Evolutionary conservation across 164 flowering plant genomes (phyloP).

Genomic region (Vitis amurensis): DNA sequence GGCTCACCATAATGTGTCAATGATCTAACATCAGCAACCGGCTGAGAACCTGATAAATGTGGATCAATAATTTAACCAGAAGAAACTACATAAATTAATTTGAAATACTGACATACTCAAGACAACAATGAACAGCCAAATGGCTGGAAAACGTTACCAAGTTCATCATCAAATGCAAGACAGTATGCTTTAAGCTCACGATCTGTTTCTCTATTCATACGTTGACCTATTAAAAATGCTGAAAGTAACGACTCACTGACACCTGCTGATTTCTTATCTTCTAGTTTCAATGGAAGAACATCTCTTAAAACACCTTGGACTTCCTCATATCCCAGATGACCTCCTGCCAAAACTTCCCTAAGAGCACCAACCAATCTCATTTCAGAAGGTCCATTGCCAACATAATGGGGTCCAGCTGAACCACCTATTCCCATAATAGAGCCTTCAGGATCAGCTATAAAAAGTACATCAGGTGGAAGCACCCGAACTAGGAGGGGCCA

Average conservation of each 20-base stretch:
- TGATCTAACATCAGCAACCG: slow-evolving; percentile 88
- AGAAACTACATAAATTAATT: background rate
- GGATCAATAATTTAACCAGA: background rate
- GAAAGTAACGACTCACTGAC: slow-evolving; percentile 80
- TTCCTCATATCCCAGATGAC: slow-evolving; percentile 97
- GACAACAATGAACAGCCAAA: background rate
- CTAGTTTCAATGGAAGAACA: slow-evolving; percentile 66
- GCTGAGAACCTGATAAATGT: slow-evolving; percentile 60
- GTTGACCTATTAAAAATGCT: slow-evolving; percentile 93
- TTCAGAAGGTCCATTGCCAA: slow-evolving; percentile 61
- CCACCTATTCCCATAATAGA: slow-evolving; percentile 77
- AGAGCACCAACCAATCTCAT: slow-evolving; percentile 98
- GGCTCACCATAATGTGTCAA: slow-evolving; percentile 99
- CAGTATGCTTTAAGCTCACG: slow-evolving; percentile 96
- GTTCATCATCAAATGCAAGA: slow-evolving; percentile 97
- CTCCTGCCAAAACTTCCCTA: slow-evolving; percentile 96
- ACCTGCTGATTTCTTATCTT: slow-evolving; percentile 28
- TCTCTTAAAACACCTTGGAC: slow-evolving; percentile 89
- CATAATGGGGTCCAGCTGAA: slow-evolving; percentile 78
- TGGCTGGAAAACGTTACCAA: slow-evolving; percentile 44
- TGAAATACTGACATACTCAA: background rate
- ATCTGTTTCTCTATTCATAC: slow-evolving; percentile 98
- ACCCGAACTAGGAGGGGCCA: slow-evolving; percentile 81
- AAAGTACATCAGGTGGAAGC: slow-evolving; percentile 78
- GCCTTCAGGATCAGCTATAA: slow-evolving; percentile 97